Base-by-base conservation (phyloP, 768 basidiomycete species). In the Lentinula boryana region DNA sequence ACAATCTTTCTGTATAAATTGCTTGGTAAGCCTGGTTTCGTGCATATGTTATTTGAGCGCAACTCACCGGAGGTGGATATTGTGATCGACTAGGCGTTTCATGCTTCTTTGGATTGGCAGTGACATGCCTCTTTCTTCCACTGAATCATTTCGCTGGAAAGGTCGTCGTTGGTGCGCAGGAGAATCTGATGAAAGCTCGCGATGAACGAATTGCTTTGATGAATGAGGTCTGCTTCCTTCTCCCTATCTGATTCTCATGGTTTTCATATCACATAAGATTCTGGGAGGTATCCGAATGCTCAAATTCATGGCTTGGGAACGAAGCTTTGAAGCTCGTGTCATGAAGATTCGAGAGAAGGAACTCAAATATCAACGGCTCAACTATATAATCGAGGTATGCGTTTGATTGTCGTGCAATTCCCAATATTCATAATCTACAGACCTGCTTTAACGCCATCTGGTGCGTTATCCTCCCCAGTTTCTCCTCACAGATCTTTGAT, bases 271-370 rank as follows among this genome's bases (percentile, higher is more conserved):
- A 41, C 3, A 46, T 49, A 48, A 95, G 87, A 84, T 95, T 62
- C 76, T 95, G 9, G 92, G 92, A 52, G 93, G 84, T 12, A 95
- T 95, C 61, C 82, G 93, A 33, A 95, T 95, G 92, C 84, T 95
- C 66, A 95, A 96, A 86, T 97, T 95, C 73, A 95, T 96, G 93
- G 94, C 93, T 15, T 83, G 81, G 94, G 94, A 97, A 71, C 85
- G 94, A 27, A 92, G 85, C 68, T 95, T 95, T 66, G 94, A 96
- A 72, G 77, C 79, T 23, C 80, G 80, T 9, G 86, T 95, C 0
- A 70, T 89, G 57, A 84, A 81, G 56, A 78, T 96, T 62, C 83
- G 94, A 27, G 85, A 85, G 46, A 87, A 85, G 64, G 94, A 97
- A 71, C 77, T 97, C 23, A 86, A 85, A 66, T 93, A 85, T 71